These are phyloP conservation scores for Mallotus repandus DNA, from an alignment of 441 rosid species.

Conservation along the genomic window DNA sequence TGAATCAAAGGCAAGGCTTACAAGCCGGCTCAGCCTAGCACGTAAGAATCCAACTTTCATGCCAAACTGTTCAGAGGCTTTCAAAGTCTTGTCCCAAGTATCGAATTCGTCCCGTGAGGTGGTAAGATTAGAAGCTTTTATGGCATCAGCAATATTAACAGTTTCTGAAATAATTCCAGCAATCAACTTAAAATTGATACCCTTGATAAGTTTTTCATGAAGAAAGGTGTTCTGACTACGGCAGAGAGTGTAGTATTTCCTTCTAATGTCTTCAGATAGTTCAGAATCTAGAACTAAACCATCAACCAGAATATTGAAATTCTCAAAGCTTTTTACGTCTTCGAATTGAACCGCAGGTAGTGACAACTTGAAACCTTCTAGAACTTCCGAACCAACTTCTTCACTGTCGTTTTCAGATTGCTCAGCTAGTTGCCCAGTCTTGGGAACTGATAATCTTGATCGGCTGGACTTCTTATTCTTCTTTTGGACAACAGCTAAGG, in stretches of 20 bases:
- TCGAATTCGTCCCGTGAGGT: constrained; percentile 50
- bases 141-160: constrained; percentile 53
- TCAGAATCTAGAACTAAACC: constrained; percentile 54
- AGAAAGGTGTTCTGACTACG: constrained; percentile 57
- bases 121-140: constrained; percentile 46
- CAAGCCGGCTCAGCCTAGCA: constrained; percentile 42
- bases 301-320: constrained; percentile 47
- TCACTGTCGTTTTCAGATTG: constrained; percentile 66
- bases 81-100: constrained; percentile 57
- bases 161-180: constrained; percentile 58
- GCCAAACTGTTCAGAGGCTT: constrained; percentile 62
- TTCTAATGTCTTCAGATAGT: constrained; percentile 47
- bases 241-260: constrained; percentile 57
- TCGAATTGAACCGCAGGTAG: constrained; percentile 42
- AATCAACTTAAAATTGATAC: constrained; percentile 47
- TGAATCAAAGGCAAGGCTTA: constrained; percentile 46
- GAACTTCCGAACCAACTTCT: constrained; percentile 65
- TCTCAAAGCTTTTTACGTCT: constrained; percentile 41
- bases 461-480: constrained; percentile 36
- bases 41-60: constrained; percentile 64
- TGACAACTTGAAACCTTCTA: constrained; percentile 54
- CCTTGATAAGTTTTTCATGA: constrained; percentile 48
- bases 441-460: constrained; percentile 31
- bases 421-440: constrained; percentile 34
- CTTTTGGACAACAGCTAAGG: constrained; percentile 44